Base-by-base conservation (phyloP, 2,329 filamentous ascomycete species). In the Stachybotrys echinatus region DNA sequence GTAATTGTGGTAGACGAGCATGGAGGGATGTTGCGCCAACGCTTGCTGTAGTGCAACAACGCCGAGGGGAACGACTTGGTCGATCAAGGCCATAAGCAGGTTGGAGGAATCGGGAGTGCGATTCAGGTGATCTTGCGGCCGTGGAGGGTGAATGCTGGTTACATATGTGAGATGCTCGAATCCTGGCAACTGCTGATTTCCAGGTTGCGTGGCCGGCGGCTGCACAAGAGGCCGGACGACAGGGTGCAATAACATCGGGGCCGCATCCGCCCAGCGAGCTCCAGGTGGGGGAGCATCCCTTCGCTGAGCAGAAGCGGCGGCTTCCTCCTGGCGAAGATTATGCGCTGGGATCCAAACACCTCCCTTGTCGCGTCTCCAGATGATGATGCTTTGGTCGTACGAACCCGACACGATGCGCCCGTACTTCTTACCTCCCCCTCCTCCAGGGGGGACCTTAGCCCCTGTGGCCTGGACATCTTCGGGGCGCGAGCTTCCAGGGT, bases 341-440 rank as follows among this genome's bases (percentile, higher is more conserved):
- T 92, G 88, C 31, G 84, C 83, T 48, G 85, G 83, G 57, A 85
- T 85, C 92, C 94, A 97, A 22, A 88, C 81, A 3, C 92, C 92
- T 56, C 94, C 85, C 56, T 84, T 81, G 55, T 95, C 88, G 53
- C 89, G 85, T 58, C 88, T 87, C 94, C 94, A 99, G 50, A 99
- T 89, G 56, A 96, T 92, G 58, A 99, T 90, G 12, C 85, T 92
- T 70, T 96, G 90, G 58, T 99, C 94, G 59, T 99, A 99, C 1
- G 91, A 96, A 3, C 94, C 94, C 6, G 92, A 96, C 4, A 99
- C 90, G 52, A 99, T 99, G n/a, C 92, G 85, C 10, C 88, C 90
- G 74, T 92, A 96, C 57, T 80, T 85, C 61, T 89, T 89, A 22
- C 92, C 91, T 20, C 92, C 92, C 38, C 92, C 92, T 21, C 92